These are phyloP conservation scores for Yamadazyma diospyri DNA, from an alignment of 1,139 yeast species.

Conservation along the genomic window DNA sequence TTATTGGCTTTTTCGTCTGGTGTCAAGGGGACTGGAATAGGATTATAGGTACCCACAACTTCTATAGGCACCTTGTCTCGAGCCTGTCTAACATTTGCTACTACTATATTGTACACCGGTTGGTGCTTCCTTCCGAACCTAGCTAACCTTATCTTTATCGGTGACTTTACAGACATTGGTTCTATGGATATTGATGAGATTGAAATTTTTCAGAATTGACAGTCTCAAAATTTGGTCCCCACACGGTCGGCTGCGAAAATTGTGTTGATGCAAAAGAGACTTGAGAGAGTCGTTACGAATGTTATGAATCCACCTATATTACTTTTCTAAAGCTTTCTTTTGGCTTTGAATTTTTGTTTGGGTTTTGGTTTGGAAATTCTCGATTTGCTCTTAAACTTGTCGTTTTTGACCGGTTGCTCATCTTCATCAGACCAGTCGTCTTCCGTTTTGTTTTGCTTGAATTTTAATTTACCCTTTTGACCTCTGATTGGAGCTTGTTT, in stretches of 20 bases:
- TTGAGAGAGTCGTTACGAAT: too few species aligned
- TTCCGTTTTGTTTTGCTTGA: conserved; percentile 61
- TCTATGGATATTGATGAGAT: conserved; percentile 7
- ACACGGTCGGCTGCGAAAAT: neutral
- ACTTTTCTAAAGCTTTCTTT: conserved; percentile 47
- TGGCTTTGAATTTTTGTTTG: conserved; percentile 52
- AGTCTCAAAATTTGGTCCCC: conserved; percentile 1
- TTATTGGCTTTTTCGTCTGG: conserved; percentile 52
- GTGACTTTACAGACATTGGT: conserved; percentile 17
- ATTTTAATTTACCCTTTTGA: conserved; percentile 85
- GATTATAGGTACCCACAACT: conserved; percentile 91
- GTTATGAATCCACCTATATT: too few species aligned
- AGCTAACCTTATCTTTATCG: conserved; percentile 69
- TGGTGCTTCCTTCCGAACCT: conserved; percentile 87
- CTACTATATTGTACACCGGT: conserved; percentile 91
- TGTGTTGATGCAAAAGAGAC: too few species aligned
- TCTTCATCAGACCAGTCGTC: conserved; percentile 49
- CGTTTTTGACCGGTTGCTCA: conserved; percentile 11
- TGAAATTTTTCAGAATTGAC: conserved; percentile 10
- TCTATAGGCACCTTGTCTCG: conserved; percentile 87
- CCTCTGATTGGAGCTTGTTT: conserved; percentile 92
- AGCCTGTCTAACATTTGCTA: conserved; percentile 68
- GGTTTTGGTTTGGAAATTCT: conserved; percentile 42
- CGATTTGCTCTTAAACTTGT: conserved; percentile 17
- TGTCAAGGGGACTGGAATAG: conserved; percentile 70